Evolutionary conservation across 2,329 filamentous ascomycete genomes (phyloP), one percentile per base, ranked within the genome.

Genomic region (Pestalotiopsis sp.): DNA sequence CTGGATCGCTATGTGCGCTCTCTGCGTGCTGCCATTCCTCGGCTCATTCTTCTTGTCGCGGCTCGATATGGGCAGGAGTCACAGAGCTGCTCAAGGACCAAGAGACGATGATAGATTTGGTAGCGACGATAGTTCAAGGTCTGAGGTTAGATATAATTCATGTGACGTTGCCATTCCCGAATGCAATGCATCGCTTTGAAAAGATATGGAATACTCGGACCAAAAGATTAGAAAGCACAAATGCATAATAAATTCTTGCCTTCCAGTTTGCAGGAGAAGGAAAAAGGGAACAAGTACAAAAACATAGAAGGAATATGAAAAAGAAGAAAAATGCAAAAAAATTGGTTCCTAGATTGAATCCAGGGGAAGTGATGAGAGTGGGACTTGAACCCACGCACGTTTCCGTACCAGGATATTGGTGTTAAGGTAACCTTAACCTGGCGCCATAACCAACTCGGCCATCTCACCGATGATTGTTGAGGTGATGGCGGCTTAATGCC

Each of bases 321-420:
- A 26, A 5, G 26, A 26, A 26, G 4, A 58, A 58, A 58, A 58
- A 26, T 11, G 22, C 26, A 58, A 61, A 61, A 61, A 39, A 11
- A 35, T 13, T 13, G n/a, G n/a, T 20, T 39, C 5, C 35, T 35
- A 40, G 30, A 61, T 61, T 61, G 14, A 14, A 61, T 61, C 58
- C 24, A 39, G 30, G 24, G 58, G 58, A 61, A 61, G 30, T 61
- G 58, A 61, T 61, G 58, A 61, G 58, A 61, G 58, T 61, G 58
- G 58, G 58, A 61, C 58, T 61, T 61, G 58, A 61, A 61, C 58
- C 58, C 58, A 61, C 58, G 58, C 58, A 61, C 58, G 58, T 61
- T 61, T 61, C 58, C 58, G 58, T 61, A 61, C 58, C 58, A 61
- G 58, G 58, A 61, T 9, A n/a, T 35, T n/a, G 30, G 58, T 61